These are phyloP conservation scores for Phytophthora pseudosyringae DNA, from an alignment of 352 stramenopile genomes.

Conservation along the genomic window DNA sequence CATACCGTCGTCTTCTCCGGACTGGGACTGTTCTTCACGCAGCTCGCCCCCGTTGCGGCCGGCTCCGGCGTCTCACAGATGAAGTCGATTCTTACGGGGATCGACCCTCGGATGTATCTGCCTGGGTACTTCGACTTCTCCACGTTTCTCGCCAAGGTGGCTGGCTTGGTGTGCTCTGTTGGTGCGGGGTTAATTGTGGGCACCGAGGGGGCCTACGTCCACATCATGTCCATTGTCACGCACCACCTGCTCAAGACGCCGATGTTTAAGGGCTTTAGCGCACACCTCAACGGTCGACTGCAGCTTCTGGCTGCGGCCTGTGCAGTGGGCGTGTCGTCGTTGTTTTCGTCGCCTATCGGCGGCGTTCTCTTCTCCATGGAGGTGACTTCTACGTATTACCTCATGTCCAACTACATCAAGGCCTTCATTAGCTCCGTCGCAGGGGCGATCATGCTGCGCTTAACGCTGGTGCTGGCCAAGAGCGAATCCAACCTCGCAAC, in stretches of 20 bases:
- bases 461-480: constrained; percentile 68
- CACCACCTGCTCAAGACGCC: constrained; percentile 88
- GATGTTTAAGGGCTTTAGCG: constrained; percentile 78
- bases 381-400: constrained; percentile 90
- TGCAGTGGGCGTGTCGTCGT: constrained; percentile 92
- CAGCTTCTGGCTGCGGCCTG: constrained; percentile 92
- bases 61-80: constrained; percentile 89
- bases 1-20: constrained; percentile 80
- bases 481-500: constrained; percentile 58
- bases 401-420: constrained; percentile 92
- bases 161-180: constrained; percentile 95
- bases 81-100: constrained; percentile 89
- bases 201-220: constrained; percentile 99
- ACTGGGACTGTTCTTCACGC: constrained; percentile 73
- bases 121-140: constrained; percentile 84
- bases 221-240: constrained; percentile 94
- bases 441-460: constrained; percentile 76
- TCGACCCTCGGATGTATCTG: constrained; percentile 83
- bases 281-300: constrained; percentile 78
- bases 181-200: constrained; percentile 95
- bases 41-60: constrained; percentile 68
- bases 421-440: constrained; percentile 87
- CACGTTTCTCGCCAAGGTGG: constrained; percentile 89
- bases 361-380: constrained; percentile 96
- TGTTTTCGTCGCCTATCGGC: constrained; percentile 94